Percentiles rank a stretch among this genome's conserved stretches.
Evolutionary conservation across 73 alveolate species (phyloP).

Genomic region (Tetrahymena thermophila): DNA sequence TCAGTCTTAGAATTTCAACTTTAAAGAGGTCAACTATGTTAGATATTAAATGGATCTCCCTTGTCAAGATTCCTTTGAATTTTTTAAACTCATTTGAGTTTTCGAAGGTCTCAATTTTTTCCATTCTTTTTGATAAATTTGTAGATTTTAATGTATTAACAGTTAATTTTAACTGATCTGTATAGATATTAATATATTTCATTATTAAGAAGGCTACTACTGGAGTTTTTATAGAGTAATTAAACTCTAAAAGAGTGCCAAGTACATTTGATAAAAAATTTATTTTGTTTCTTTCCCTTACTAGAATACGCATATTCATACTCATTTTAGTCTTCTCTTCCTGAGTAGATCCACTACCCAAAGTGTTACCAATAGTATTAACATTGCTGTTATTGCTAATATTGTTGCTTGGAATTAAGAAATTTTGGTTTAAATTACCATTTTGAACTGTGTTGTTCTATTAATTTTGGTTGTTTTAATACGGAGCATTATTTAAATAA

Average conservation of each 20-base stretch:
- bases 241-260: conserved; percentile 22
- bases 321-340: background rate
- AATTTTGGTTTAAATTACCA: conserved; percentile 8
- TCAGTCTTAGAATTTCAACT: background rate
- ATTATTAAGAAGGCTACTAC: conserved; percentile 14
- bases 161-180: conserved; percentile 9
- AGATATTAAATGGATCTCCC: background rate
- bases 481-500: background rate
- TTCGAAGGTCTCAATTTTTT: background rate
- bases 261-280: conserved; percentile 22
- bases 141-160: background rate
- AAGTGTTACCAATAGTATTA: background rate
- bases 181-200: conserved; percentile 5
- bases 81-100: conserved; percentile 6
- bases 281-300: conserved; percentile 31
- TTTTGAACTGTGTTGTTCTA: background rate
- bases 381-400: background rate
- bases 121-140: conserved; percentile 1
- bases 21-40: background rate
- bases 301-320: conserved; percentile 17
- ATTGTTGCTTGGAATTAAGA: background rate
- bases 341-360: background rate
- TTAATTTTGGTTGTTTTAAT: background rate
- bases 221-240: conserved; percentile 19
- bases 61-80: background rate